phyloP scores from a whole-genome alignment of 2,329 filamentous ascomycete genomes.

The Sphaerulina vaccinii region DNA sequence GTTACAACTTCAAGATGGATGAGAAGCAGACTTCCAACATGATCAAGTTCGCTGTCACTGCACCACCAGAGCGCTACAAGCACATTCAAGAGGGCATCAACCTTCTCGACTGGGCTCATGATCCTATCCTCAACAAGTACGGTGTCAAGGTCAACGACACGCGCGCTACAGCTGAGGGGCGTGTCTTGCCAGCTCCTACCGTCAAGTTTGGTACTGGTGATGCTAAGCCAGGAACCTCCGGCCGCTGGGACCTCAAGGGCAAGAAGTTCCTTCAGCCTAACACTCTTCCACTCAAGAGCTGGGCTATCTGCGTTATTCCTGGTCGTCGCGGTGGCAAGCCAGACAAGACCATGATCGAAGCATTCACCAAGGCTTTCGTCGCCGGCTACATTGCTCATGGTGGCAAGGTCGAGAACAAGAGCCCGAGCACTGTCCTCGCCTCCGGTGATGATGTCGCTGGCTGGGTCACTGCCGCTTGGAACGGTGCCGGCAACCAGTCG shows the following conservation, averaged over 20 bases:
- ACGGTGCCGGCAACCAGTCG: constrained; percentile 54
- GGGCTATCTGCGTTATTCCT: constrained; percentile 71
- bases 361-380: constrained; percentile 62
- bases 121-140: constrained; percentile 70
- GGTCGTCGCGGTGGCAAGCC: constrained; percentile 51
- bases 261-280: constrained; percentile 75
- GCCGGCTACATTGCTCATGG: constrained; percentile 62
- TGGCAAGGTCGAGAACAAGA: constrained; percentile 51
- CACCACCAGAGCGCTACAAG: constrained; percentile 64
- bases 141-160: constrained; percentile 66
- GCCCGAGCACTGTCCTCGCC: constrained; percentile 46
- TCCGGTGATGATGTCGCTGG: constrained; percentile 31
- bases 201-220: constrained; percentile 62
- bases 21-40: constrained; percentile 71
- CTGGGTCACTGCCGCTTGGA: constrained; percentile 49
- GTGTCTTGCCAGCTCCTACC: constrained; percentile 67
- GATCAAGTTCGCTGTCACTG: constrained; percentile 90
- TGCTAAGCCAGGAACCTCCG: constrained; percentile 62
- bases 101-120: constrained; percentile 65
- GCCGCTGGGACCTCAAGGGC: constrained; percentile 83
- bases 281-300: constrained; percentile 57
- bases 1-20: constrained; percentile 58
- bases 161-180: constrained; percentile 65
- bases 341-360: constrained; percentile 46
- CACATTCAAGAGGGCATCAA: constrained; percentile 68